Base-by-base conservation (phyloP, 2,329 filamentous ascomycete genomes). In the Meredithiella fracta region DNA sequence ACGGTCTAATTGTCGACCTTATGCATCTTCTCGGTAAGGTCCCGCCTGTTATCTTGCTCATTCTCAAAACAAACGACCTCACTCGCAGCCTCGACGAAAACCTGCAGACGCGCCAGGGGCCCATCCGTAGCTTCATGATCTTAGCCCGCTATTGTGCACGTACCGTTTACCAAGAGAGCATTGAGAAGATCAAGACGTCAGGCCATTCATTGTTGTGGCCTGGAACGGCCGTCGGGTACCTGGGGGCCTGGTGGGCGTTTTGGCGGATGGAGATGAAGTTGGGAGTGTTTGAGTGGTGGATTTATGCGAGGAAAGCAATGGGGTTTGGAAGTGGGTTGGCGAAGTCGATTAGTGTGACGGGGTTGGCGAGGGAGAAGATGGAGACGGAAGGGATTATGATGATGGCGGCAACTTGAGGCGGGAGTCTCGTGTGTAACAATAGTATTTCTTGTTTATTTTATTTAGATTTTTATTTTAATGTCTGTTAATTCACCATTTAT, bases 51-150 rank as follows among this genome's bases (percentile, higher is more conserved):
- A 95, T 98, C 55, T 75, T 98, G 11, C 74, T 98, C 26, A 97
- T 98, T 62, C 76, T 98, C 60, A 98, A 98, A 72, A 98, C 92
- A 1, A 98, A 98, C 67, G 92, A 98, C 69, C 73, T 98, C 40
- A 98, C 92, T 15, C 82, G 92, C 61, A 92, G 85, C 63, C 77
- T 98, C 17, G 92, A 98, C 66, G 92, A 98, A 72, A 90, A 85
- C 65, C 73, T 94, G 38, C 84, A 90, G 56, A 92, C 86, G 0
- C 75, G 78, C 5, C 76, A 79, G 60, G 82, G 82, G 0, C 80
- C 81, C 2, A 75, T 83, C 60, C 74, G 80, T 51, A 77, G 72
- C 14, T 85, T 85, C 62, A 70, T 85, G 64, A 85, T 86, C 60
- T 71, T 86, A 26, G 82, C 82, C 2, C 69, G 80, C 34, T 85